Evolutionary conservation across 768 basidiomycete genomes (phyloP), one percentile per base, ranked within the genome.

Genomic region (Tremella yokohamensis): DNA sequence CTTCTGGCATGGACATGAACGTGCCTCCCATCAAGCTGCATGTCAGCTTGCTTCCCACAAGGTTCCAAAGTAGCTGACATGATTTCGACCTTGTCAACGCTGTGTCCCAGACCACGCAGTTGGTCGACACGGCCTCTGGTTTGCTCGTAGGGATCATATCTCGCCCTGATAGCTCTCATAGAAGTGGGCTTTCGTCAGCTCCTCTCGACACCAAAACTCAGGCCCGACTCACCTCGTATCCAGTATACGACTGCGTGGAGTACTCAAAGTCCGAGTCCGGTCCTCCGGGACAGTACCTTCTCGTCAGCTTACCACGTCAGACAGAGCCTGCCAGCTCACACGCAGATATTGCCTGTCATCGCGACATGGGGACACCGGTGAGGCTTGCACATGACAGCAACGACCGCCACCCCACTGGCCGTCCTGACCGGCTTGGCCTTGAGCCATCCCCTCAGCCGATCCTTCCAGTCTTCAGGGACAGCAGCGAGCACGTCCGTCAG

Each of bases 371-470:
- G 96, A 81, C 96, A 99, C 54, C 96, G 84, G 81, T 99, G 96
- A 1, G 96, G 96, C 73, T 98, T 99, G 80, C 92, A 94, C 96
- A 99, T 99, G n/a, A 99, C 94, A 8, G 96, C 96, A 13, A 99
- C 96, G 20, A 98, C 94, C 15, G 94, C 96, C 58, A 98, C 93
- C 58, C 96, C 94, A 77, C 91, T 94, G 8, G 96, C 96, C 2
- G 94, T 98, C 62, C 96, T 80, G 54, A 99, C 91, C 18, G 96
- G 96, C 64, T 96, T 84, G 18, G 96, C 94, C 64, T 85, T 87
- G 59, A 99, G 79, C 75, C 87, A 91, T 1, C 92, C 91, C 53
- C 97, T 76, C 19, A 99, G 77, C 6, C 87, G 87, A 66, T 90
- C 90, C 78, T 92, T 92, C 79, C 93, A 91, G 54, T 96, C 93